A percentile compares a stretch with the other conserved stretches of the same genome.
Evolutionary conservation across 768 basidiomycete species (phyloP).

Genomic region (Pleurotus cornucopiae): DNA sequence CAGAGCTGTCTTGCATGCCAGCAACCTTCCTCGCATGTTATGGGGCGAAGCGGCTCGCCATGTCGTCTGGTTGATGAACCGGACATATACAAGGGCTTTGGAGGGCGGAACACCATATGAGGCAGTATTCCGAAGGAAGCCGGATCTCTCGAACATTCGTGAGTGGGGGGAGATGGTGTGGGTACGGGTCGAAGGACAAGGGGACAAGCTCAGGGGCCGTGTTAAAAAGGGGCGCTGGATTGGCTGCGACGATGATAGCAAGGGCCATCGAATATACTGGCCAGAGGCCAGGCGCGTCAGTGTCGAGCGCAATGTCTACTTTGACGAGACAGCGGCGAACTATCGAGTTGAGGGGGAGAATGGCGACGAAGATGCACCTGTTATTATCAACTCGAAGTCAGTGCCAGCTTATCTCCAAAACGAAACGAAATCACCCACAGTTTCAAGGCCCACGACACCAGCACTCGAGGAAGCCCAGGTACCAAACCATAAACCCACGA

Average conservation of each 20-base stretch:
- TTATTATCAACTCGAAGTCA: background rate
- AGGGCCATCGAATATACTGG: constrained; percentile 30
- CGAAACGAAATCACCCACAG: background rate
- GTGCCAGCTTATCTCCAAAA: background rate
- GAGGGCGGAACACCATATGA: constrained; percentile 25
- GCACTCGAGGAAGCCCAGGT: background rate
- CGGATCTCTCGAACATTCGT: constrained; percentile 21
- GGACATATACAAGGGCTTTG: constrained; percentile 19
- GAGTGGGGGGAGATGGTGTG: constrained; percentile 30
- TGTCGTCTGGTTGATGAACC: constrained; percentile 32
- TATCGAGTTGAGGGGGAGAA: constrained; percentile 23
- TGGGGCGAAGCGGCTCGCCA: constrained; percentile 35
- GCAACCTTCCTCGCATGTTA: constrained; percentile 27
- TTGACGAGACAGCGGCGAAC: constrained; percentile 9
- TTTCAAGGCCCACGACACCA: background rate
- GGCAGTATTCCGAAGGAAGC: constrained; percentile 22
- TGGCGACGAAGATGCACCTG: background rate
- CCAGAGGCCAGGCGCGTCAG: constrained; percentile 20
- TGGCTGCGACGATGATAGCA: constrained; percentile 19
- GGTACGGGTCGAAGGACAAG: constrained; percentile 21
- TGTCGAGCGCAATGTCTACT: constrained; percentile 25
- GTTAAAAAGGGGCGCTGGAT: constrained; percentile 20
- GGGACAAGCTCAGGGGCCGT: constrained; percentile 19
- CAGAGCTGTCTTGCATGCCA: constrained; percentile 28
- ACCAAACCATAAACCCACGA: background rate